phyloP scores from a whole-genome alignment of 1,284 basidiomycete species.

The Naganishia sp. region DNA sequence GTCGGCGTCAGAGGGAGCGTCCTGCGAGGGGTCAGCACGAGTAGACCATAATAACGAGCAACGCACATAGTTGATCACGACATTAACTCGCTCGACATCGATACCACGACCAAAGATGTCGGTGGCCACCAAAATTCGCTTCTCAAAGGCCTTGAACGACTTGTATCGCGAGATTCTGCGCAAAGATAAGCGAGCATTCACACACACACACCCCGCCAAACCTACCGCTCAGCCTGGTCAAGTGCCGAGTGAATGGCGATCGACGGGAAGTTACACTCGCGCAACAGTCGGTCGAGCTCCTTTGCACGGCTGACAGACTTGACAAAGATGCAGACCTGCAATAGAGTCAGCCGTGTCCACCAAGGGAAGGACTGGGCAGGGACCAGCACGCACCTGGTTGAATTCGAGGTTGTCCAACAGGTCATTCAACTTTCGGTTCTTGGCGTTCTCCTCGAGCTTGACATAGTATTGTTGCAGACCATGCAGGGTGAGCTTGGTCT shows the following conservation, averaged over 20 bases:
- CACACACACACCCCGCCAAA: conserved; percentile 31
- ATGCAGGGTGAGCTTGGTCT: conserved; percentile 97
- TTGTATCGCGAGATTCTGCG: conserved; percentile 93
- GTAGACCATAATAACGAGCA: too few relatives aligned
- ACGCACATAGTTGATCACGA: conserved; percentile 78
- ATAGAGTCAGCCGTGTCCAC: conserved; percentile 2
- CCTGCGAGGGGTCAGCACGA: conserved; percentile 48
- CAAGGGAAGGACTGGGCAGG: background rate
- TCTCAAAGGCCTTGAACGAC: conserved; percentile 99
- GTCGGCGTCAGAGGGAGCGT: conserved; percentile 94
- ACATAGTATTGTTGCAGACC: conserved; percentile 99
- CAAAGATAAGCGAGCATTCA: background rate
- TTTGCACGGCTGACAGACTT: conserved; percentile 96
- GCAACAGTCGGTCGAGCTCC: conserved; percentile 91
- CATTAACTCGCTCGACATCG: conserved; percentile 96
- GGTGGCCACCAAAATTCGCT: conserved; percentile 95
- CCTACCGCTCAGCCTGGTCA: conserved; percentile 90
- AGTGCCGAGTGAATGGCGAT: conserved; percentile 97
- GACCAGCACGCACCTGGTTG: conserved; percentile 72
- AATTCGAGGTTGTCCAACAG: conserved; percentile 95
- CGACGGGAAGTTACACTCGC: conserved; percentile 97
- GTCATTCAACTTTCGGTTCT: conserved; percentile 98
- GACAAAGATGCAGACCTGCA: conserved; percentile 96
- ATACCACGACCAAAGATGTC: conserved; percentile 98
- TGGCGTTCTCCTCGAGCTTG: conserved; percentile 88